Conservation (phyloP, 208 protist species). For the Leishmania arabica region DNA sequence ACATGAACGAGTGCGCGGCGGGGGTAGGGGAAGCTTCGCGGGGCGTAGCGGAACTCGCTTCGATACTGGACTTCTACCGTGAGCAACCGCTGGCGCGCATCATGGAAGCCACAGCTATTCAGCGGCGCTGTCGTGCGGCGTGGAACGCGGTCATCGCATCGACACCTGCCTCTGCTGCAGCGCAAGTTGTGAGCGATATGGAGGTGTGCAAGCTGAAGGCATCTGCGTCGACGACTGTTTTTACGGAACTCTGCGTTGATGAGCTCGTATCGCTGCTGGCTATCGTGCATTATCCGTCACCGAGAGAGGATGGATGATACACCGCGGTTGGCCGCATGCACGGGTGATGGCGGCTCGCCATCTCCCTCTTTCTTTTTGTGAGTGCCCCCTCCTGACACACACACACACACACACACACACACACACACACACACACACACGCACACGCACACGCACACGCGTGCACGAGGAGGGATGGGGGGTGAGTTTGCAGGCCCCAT, state of each 20-base stretch:
- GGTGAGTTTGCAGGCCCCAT: background rate
- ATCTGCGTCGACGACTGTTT: constrained; percentile 22
- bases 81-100: constrained; percentile 31
- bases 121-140: constrained; percentile 25
- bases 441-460: no score
- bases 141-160: constrained; percentile 2
- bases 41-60: background rate
- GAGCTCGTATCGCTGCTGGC: constrained; percentile 32
- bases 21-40: background rate
- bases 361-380: background rate
- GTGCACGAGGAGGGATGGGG: no score
- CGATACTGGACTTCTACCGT: constrained; percentile 38
- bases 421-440: no score
- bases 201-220: constrained; percentile 4
- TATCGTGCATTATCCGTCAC: background rate
- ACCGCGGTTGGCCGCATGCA: background rate
- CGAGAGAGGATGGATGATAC: background rate
- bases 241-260: constrained; percentile 39
- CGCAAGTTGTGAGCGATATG: background rate
- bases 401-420: no score
- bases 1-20: no score
- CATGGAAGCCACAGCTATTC: constrained; percentile 17
- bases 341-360: background rate
- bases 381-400: background rate
- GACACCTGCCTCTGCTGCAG: background rate